Conservation (phyloP, 805 yeast species). For the Danielozyma ontarioensis region DNA sequence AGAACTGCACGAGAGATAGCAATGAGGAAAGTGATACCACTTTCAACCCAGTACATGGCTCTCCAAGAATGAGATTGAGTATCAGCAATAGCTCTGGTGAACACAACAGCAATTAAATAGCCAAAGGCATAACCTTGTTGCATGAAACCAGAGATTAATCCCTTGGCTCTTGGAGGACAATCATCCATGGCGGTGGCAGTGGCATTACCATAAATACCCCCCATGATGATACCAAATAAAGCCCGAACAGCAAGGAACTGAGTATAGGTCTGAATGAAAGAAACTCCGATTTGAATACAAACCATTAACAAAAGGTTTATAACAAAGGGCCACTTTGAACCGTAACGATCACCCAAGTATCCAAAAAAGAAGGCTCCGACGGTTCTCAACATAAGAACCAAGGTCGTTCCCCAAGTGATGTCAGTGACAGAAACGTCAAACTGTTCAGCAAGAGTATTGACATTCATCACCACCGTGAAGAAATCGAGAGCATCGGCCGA, state of each 20-base stretch:
- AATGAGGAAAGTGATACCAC: constrained; percentile 2
- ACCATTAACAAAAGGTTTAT: constrained; percentile 6
- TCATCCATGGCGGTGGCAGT: constrained; percentile 7
- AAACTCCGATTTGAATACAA: constrained; percentile 4
- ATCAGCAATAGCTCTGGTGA: constrained; percentile 8
- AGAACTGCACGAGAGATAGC: constrained; percentile 4
- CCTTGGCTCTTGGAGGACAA: constrained; percentile 8
- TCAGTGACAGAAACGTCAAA: constrained; percentile 4
- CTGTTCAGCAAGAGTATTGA: constrained; percentile 1
- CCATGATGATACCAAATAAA: constrained; percentile 7
- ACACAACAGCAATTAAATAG: constrained; percentile 6
- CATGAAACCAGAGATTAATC: constrained; percentile 6
- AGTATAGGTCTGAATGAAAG: constrained; percentile 5
- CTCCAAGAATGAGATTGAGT: constrained; percentile 7
- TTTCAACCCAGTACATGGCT: constrained; percentile 8
- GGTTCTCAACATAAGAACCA: constrained; percentile 8
- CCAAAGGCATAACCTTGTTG: constrained; percentile 9
- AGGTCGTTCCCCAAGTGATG: constrained; percentile 9
- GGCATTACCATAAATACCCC: constrained; percentile 10
- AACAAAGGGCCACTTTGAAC: constrained; percentile 8
- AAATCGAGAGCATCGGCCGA: constrained; percentile 9
- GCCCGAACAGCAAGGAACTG: constrained; percentile 8
- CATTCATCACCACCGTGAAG: constrained; percentile 6
- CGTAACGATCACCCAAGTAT: constrained; percentile 7
- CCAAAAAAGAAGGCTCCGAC: constrained; percentile 8